Evolutionary conservation across 768 basidiomycete genomes (phyloP).

Genomic region (Harrya chromipes): DNA sequence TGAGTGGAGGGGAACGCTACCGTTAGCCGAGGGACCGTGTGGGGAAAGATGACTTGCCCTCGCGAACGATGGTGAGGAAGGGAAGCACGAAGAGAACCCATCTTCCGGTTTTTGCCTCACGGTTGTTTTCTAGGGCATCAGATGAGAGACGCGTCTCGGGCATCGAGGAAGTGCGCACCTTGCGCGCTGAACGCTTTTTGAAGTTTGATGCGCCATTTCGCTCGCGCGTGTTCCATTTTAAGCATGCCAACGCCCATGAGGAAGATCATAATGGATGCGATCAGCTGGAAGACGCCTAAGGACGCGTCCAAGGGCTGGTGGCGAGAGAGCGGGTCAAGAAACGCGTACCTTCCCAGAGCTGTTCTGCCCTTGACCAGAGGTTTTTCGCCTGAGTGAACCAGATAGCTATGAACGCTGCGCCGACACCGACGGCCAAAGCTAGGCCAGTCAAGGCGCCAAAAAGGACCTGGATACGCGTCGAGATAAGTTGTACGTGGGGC

Average conservation of each 20-base stretch:
- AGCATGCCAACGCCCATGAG: constrained; percentile 94
- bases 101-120: constrained; percentile 55
- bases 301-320: not conserved
- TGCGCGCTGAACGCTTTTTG: constrained; percentile 67
- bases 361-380: constrained; percentile 82
- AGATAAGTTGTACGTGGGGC: not conserved
- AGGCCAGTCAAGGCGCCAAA: constrained; percentile 72
- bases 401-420: constrained; percentile 88
- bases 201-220: constrained; percentile 94
- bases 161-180: constrained; percentile 34
- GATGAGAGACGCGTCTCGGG: not conserved
- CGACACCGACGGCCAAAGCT: constrained; percentile 76
- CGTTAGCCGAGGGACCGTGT: not conserved
- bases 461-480: constrained; percentile 54
- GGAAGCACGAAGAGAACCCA: constrained; percentile 92
- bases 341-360: constrained; percentile 82
- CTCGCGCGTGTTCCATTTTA: constrained; percentile 89
- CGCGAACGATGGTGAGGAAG: constrained; percentile 87
- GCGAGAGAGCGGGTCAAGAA: not conserved
- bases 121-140: constrained; percentile 39
- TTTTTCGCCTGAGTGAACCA: constrained; percentile 91
- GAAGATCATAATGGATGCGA: constrained; percentile 81
- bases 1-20: not conserved
- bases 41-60: constrained; percentile 50
- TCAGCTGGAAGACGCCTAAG: constrained; percentile 63